These are phyloP conservation scores for Botrytis sinoallii DNA, from an alignment of 2,329 filamentous ascomycete species.

Conservation along the genomic window DNA sequence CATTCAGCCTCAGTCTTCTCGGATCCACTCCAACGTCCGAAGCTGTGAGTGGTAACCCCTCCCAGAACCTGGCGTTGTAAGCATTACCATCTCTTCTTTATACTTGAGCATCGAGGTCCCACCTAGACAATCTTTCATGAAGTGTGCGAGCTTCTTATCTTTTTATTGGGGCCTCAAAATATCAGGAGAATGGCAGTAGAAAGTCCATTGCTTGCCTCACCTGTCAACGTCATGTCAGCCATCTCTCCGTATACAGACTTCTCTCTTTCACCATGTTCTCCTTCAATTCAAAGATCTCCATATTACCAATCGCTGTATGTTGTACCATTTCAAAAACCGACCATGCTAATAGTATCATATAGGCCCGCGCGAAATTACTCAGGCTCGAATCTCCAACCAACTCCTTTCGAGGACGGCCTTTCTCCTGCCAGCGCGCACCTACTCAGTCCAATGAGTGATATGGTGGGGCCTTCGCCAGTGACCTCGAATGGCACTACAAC, in stretches of 20 bases:
- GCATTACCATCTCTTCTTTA: slow-evolving; percentile 14
- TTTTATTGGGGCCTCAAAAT: slow-evolving; percentile 2
- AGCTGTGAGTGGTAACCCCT: slow-evolving; percentile 16
- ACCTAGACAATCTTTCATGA: not conserved
- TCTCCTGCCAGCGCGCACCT: slow-evolving; percentile 42
- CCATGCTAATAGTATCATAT: slow-evolving; percentile 28
- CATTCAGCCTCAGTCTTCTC: slow-evolving; percentile 13
- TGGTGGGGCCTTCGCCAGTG: slow-evolving; percentile 78
- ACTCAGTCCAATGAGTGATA: slow-evolving; percentile 63
- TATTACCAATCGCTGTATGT: slow-evolving; percentile 53
- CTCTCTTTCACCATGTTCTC: slow-evolving; percentile 52
- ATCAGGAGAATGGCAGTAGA: slow-evolving; percentile 53
- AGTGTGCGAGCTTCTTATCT: slow-evolving; percentile 7
- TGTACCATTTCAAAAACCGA: slow-evolving; percentile 8
- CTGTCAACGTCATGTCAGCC: slow-evolving; percentile 53
- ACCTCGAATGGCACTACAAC: slow-evolving; percentile 81
- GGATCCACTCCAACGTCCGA: slow-evolving; percentile 16
- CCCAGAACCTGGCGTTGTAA: slow-evolving; percentile 19
- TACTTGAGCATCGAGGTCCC: slow-evolving; percentile 11
- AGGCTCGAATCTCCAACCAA: slow-evolving; percentile 51
- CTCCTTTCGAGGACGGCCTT: slow-evolving; percentile 41
- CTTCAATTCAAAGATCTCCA: slow-evolving; percentile 43
- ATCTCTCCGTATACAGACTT: slow-evolving; percentile 55
- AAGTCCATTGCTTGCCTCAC: slow-evolving; percentile 61
- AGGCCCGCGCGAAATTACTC: slow-evolving; percentile 45